Evolutionary conservation across 78 protist species (phyloP).

Genomic region (Salpingoeca rosetta): DNA sequence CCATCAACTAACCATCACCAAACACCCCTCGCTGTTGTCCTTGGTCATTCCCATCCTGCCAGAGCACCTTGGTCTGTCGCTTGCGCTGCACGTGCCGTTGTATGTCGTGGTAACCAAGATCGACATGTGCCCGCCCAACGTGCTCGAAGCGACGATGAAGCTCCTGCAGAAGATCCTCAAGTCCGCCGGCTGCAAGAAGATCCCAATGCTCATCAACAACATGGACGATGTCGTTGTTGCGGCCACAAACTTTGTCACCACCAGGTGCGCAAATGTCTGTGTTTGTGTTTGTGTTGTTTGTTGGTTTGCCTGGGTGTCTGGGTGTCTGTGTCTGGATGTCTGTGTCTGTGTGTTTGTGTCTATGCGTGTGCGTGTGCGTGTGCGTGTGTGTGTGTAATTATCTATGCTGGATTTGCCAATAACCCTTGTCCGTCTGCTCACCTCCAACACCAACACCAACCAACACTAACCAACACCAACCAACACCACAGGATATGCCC

Average conservation of each 20-base stretch:
- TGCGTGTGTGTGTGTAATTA: neutral
- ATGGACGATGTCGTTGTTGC: conserved; percentile 69
- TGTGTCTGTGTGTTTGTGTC: neutral
- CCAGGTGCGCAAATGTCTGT: no score
- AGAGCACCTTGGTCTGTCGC: conserved; percentile 83
- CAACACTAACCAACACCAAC: no score
- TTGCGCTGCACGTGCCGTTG: conserved; percentile 78
- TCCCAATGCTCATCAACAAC: conserved; percentile 62
- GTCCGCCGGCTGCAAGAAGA: conserved; percentile 52
- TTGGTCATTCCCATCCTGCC: neutral
- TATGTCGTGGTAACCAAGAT: conserved; percentile 77
- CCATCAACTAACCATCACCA: neutral
- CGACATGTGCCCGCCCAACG: conserved; percentile 76
- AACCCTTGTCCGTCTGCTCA: neutral
- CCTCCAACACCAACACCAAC: no score
- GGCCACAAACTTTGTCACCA: conserved; percentile 48
- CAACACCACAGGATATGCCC: conserved; percentile 70
- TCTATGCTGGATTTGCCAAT: no score
- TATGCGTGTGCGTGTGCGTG: neutral
- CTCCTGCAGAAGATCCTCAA: conserved; percentile 11
- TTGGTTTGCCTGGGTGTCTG: no score
- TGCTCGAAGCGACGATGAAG: conserved; percentile 34
- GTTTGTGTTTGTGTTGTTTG: no score
- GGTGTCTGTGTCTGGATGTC: no score
- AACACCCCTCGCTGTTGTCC: neutral